Evolutionary conservation across 2,329 filamentous ascomycete species (phyloP).

Genomic region (Hirsutella minnesotensis): DNA sequence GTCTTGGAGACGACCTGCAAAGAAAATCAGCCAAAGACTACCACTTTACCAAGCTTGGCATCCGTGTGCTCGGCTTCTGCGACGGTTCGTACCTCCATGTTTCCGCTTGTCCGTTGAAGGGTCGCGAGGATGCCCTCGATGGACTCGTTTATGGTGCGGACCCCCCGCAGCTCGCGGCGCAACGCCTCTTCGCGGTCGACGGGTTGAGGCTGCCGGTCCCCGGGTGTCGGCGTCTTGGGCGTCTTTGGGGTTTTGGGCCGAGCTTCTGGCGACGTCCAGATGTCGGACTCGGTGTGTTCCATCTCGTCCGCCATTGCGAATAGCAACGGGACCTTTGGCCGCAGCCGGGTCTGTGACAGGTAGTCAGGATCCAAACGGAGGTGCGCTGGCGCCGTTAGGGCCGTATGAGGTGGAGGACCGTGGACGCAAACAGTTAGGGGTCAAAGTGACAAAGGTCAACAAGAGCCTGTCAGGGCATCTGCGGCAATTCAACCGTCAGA

Average conservation of each 20-base stretch:
- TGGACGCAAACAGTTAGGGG: too few species aligned
- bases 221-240: conserved; percentile 30
- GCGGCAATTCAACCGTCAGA: too few species aligned
- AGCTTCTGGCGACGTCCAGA: conserved; percentile 31
- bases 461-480: too few species aligned
- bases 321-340: neutral
- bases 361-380: too few species aligned
- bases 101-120: conserved; percentile 58
- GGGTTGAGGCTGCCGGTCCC: conserved; percentile 31
- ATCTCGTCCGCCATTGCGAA: conserved; percentile 30
- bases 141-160: conserved; percentile 76
- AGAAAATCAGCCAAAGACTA: conserved; percentile 1
- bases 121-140: conserved; percentile 69
- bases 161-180: conserved; percentile 66
- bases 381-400: too few species aligned
- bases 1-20: conserved; percentile 70
- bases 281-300: conserved; percentile 35
- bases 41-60: neutral
- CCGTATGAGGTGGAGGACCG: too few species aligned
- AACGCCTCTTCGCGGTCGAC: conserved; percentile 61
- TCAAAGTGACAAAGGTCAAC: too few species aligned
- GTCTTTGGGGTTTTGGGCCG: conserved; percentile 35
- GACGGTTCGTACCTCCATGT: conserved; percentile 53
- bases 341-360: too few species aligned
- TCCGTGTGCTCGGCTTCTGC: neutral